A percentile compares a stretch with the other conserved stretches of the same genome.
phyloP scores from a whole-genome alignment of 352 stramenopile genomes.

The Phytophthora kernoviae region DNA sequence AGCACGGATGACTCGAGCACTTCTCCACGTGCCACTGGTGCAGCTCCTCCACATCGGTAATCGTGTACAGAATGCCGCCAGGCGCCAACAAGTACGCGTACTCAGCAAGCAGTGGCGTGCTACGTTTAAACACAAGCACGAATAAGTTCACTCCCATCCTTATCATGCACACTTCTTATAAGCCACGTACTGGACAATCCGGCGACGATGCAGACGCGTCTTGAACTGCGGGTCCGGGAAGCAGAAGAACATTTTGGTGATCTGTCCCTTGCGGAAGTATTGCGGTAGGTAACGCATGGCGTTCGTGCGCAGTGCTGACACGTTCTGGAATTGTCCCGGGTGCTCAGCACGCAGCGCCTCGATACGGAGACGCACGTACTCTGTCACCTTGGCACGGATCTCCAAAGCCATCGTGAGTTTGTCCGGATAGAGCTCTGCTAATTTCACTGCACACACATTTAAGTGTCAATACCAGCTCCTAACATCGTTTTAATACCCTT shows the following conservation, averaged over 20 bases:
- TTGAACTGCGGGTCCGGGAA: slow-evolving; percentile 99
- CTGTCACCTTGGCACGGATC: slow-evolving; percentile 96
- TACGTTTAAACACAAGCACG: slow-evolving; percentile 30
- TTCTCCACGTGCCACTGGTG: slow-evolving; percentile 98
- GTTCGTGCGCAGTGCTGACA: slow-evolving; percentile 95
- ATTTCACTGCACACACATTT: slow-evolving; percentile 65
- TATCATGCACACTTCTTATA: neutral
- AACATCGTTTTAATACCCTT: neutral
- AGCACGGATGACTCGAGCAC: slow-evolving; percentile 93
- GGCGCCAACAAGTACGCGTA: slow-evolving; percentile 96
- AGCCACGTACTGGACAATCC: slow-evolving; percentile 85
- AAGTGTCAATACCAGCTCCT: slow-evolving; percentile 1
- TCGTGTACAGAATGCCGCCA: slow-evolving; percentile 96
- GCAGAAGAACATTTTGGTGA: slow-evolving; percentile 99
- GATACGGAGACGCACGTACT: slow-evolving; percentile 93
- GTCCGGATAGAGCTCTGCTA: slow-evolving; percentile 92
- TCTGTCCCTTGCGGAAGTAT: slow-evolving; percentile 85
- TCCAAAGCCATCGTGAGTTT: slow-evolving; percentile 96
- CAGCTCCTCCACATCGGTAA: slow-evolving; percentile 98
- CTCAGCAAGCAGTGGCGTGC: slow-evolving; percentile 93
- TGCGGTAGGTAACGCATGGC: slow-evolving; percentile 94
- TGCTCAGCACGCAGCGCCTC: slow-evolving; percentile 86
- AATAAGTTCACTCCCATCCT: neutral
- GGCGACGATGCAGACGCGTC: slow-evolving; percentile 95
- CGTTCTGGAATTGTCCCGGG: slow-evolving; percentile 93